Percentiles rank a stretch among this genome's conserved stretches.
phyloP scores from a whole-genome alignment of 2,329 filamentous ascomycete genomes.

The Aspergillus sp. region DNA sequence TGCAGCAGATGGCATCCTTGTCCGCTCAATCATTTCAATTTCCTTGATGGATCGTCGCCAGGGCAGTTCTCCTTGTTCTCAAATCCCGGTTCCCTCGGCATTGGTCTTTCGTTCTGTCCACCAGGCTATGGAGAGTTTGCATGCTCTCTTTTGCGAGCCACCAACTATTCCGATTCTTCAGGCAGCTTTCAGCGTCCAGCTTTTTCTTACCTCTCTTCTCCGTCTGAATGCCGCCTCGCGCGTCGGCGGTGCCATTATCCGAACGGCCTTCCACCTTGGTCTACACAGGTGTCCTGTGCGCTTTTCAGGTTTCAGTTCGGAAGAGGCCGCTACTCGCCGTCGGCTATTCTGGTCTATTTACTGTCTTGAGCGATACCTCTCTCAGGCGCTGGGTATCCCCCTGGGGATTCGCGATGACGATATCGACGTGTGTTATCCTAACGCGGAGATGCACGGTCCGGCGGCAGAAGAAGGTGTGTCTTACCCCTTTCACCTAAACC shows the following conservation, averaged over 20 bases:
- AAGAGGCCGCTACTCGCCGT: slow-evolving; percentile 55
- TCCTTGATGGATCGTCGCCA: slow-evolving; percentile 60
- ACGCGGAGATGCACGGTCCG: slow-evolving; percentile 50
- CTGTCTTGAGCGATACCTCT: slow-evolving; percentile 59
- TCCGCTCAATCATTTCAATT: slow-evolving; percentile 58
- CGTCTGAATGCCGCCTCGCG: slow-evolving; percentile 62
- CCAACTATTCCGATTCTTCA: slow-evolving; percentile 55
- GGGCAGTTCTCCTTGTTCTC: slow-evolving; percentile 20
- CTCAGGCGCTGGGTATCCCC: slow-evolving; percentile 61
- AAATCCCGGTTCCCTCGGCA: slow-evolving; percentile 43
- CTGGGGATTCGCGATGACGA: slow-evolving; percentile 62
- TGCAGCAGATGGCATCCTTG: slow-evolving; percentile 47
- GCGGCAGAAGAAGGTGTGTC: slow-evolving; percentile 5
- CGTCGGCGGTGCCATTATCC: slow-evolving; percentile 59
- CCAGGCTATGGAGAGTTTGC: slow-evolving; percentile 56
- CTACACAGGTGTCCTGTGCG: slow-evolving; percentile 62
- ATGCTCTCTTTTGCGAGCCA: slow-evolving; percentile 52
- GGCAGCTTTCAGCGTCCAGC: slow-evolving; percentile 57
- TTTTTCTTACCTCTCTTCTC: slow-evolving; percentile 61
- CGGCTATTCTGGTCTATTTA: slow-evolving; percentile 64
- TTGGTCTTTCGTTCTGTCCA: slow-evolving; percentile 56
- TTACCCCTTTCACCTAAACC: not conserved
- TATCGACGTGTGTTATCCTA: slow-evolving; percentile 61
- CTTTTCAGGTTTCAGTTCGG: slow-evolving; percentile 54
- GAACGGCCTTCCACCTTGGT: slow-evolving; percentile 61